phyloP scores from a whole-genome alignment of 2,329 filamentous ascomycete genomes.

The Exophiala oligosperma region DNA sequence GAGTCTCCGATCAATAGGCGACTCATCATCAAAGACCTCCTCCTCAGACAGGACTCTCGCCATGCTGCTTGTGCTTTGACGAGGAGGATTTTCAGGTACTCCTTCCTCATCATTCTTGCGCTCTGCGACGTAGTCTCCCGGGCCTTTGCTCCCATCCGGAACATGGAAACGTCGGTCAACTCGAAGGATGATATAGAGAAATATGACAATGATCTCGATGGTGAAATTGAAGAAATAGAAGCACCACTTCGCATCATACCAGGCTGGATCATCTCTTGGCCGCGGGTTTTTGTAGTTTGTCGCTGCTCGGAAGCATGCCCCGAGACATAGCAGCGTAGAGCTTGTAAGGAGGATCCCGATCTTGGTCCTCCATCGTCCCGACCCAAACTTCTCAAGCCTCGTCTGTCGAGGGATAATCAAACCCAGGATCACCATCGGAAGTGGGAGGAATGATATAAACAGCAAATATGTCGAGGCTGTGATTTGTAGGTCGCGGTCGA shows the following conservation, averaged over 20 bases:
- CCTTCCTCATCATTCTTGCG: background rate
- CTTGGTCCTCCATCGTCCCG: conserved; percentile 67
- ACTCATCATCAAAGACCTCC: conserved; percentile 28
- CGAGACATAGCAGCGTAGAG: conserved; percentile 62
- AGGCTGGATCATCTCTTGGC: conserved; percentile 57
- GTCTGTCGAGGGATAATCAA: conserved; percentile 47
- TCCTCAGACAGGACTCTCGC: conserved; percentile 27
- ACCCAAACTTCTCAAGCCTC: conserved; percentile 62
- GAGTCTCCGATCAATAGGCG: conserved; percentile 1
- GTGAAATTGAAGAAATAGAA: conserved; percentile 81
- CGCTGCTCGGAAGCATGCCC: conserved; percentile 68
- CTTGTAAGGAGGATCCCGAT: conserved; percentile 62
- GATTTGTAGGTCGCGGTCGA: conserved; percentile 64
- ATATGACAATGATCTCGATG: conserved; percentile 70
- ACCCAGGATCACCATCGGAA: conserved; percentile 55
- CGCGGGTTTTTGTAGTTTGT: conserved; percentile 55
- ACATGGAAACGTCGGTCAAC: conserved; percentile 76
- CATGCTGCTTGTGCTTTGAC: background rate
- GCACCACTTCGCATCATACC: conserved; percentile 68
- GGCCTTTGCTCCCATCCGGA: conserved; percentile 65
- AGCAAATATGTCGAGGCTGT: conserved; percentile 63
- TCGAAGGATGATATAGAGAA: conserved; percentile 64
- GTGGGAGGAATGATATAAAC: conserved; percentile 65
- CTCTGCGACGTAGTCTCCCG: conserved; percentile 45
- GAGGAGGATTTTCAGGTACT: background rate